Evolutionary conservation across 495 filamentous ascomycete genomes (phyloP).

Genomic region (Thermothielavioides terrestris): DNA sequence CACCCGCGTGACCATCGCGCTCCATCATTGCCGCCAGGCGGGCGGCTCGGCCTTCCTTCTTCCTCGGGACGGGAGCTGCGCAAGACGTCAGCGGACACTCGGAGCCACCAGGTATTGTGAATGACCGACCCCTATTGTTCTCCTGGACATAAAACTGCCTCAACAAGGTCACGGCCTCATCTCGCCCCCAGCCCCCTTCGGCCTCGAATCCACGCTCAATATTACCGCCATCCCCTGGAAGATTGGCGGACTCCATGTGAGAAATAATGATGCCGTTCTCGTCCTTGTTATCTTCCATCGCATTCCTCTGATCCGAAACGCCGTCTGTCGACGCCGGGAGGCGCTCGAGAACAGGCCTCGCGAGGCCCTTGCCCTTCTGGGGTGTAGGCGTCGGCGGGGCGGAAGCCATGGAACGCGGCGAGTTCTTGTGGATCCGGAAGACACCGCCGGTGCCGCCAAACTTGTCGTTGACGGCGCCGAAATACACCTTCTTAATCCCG

Average conservation of each 20-base stretch:
- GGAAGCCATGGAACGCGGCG: slow-evolving; percentile 21
- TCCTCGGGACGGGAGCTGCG: slow-evolving; percentile 42
- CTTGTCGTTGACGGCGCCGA: slow-evolving; percentile 89
- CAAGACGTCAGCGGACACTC: not conserved
- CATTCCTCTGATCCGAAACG: not conserved
- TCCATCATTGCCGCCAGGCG: slow-evolving; percentile 39
- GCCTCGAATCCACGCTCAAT: slow-evolving; percentile 68
- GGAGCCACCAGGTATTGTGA: no score
- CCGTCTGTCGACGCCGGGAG: slow-evolving; percentile 15
- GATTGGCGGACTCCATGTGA: slow-evolving; percentile 8
- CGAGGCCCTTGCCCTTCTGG: slow-evolving; percentile 24
- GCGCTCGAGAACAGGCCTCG: slow-evolving; percentile 19
- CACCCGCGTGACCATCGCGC: slow-evolving; percentile 24
- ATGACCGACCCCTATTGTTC: slow-evolving; percentile 66
- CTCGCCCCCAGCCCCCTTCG: slow-evolving; percentile 71
- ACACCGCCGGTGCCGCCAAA: slow-evolving; percentile 95
- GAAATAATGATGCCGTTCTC: not conserved
- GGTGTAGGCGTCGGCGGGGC: slow-evolving; percentile 21
- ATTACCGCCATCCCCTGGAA: slow-evolving; percentile 34
- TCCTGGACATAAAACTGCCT: slow-evolving; percentile 95
- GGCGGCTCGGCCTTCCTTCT: slow-evolving; percentile 45
- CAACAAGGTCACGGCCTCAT: slow-evolving; percentile 84
- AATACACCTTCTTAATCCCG: slow-evolving; percentile 74
- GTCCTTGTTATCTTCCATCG: not conserved
- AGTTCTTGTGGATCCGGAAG: slow-evolving; percentile 74